These are phyloP conservation scores for Ceratocystis diversiconidia DNA, from an alignment of 2,329 filamentous ascomycete species.

Conservation along the genomic window DNA sequence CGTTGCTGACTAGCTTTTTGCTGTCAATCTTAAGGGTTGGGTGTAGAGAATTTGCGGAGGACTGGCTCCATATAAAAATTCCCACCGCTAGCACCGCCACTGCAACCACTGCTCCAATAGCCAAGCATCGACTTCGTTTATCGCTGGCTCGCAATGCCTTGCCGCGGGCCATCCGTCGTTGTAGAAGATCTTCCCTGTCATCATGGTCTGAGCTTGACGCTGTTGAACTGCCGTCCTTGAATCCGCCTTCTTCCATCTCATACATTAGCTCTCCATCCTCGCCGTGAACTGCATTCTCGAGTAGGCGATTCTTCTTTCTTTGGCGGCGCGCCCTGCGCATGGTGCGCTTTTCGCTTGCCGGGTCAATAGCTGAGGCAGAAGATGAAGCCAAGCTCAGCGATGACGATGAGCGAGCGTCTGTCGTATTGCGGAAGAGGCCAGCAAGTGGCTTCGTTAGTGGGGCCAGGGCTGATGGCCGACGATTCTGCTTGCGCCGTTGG, in stretches of 20 bases:
- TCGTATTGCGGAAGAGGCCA: neutral
- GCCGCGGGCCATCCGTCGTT: conserved; percentile 36
- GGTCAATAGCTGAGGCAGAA: neutral
- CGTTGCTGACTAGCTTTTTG: conserved; percentile 51
- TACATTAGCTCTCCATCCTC: conserved; percentile 71
- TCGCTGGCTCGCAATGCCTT: neutral
- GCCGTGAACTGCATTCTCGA: conserved; percentile 41
- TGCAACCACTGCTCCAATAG: conserved; percentile 36
- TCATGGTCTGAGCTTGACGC: conserved; percentile 48
- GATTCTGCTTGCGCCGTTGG: conserved; percentile 31
- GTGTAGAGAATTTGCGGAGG: neutral
- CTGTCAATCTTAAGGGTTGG: conserved; percentile 34
- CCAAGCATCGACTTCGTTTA: conserved; percentile 22
- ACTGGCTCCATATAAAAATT: conserved; percentile 21
- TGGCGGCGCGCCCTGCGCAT: conserved; percentile 36
- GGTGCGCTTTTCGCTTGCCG: conserved; percentile 34
- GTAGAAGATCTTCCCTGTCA: conserved; percentile 43
- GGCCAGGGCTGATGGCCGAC: conserved; percentile 33
- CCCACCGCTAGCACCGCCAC: conserved; percentile 11
- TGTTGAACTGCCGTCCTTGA: conserved; percentile 51
- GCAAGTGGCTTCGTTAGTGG: conserved; percentile 35
- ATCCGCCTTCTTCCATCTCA: conserved; percentile 73
- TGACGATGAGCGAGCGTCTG: neutral
- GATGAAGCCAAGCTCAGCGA: neutral
- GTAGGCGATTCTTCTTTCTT: conserved; percentile 39